Evolutionary conservation across 2,329 filamentous ascomycete species (phyloP).

Genomic region (Metarhizium rileyi): DNA sequence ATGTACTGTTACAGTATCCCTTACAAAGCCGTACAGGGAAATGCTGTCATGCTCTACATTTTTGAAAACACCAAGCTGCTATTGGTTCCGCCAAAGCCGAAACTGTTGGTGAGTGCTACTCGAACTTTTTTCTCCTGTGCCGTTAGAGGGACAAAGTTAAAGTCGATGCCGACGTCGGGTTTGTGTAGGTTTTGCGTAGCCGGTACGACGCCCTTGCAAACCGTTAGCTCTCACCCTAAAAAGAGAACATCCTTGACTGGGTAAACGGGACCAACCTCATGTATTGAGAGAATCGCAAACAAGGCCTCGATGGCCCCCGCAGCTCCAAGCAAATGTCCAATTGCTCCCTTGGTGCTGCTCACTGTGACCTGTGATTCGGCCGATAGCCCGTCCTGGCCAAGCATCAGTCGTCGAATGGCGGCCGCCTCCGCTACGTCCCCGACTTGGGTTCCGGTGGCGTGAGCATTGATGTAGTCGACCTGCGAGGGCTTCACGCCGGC

Average conservation of each 20-base stretch:
- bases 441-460: constrained; percentile 79
- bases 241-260: neutral
- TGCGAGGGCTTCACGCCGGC: constrained; percentile 57
- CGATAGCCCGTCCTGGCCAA: constrained; percentile 58
- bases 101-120: constrained; percentile 85
- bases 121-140: constrained; percentile 62
- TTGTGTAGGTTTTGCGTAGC: constrained; percentile 76
- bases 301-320: constrained; percentile 85
- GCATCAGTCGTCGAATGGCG: constrained; percentile 69
- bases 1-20: neutral
- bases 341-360: constrained; percentile 88
- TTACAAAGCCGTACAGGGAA: neutral
- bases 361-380: constrained; percentile 61
- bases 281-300: constrained; percentile 70
- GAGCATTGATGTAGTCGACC: constrained; percentile 91
- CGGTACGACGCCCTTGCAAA: constrained; percentile 59
- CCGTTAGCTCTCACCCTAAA: neutral
- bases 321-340: constrained; percentile 85
- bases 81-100: constrained; percentile 96
- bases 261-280: constrained; percentile 49
- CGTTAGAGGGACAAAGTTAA: constrained; percentile 72
- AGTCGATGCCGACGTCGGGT: constrained; percentile 57
- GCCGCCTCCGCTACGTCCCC: constrained; percentile 82
- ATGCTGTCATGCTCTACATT: neutral
- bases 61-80: constrained; percentile 70